phyloP scores from a whole-genome alignment of 169 alveolate species.

The Cryptosporidium sp. region DNA sequence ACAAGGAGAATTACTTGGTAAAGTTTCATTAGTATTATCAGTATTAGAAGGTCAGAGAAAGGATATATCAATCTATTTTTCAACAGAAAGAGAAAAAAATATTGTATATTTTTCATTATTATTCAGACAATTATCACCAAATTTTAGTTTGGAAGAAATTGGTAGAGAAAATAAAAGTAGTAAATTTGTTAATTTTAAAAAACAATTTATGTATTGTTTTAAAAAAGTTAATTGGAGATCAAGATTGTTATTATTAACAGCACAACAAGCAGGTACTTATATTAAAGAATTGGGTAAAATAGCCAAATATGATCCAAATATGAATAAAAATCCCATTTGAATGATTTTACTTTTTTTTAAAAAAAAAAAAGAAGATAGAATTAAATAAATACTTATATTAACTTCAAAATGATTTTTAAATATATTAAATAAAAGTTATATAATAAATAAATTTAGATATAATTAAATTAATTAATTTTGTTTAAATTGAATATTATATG shows the following conservation, averaged over 20 bases:
- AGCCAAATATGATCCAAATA: slow-evolving; percentile 1
- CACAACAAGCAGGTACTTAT: slow-evolving; percentile 59
- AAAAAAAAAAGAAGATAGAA: too few species aligned
- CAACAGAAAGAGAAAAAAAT: slow-evolving; percentile 27
- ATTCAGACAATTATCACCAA: slow-evolving; percentile 59
- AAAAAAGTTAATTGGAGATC: slow-evolving; percentile 45
- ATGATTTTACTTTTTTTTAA: not conserved
- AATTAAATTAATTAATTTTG: slow-evolving; percentile 78
- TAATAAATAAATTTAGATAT: not conserved
- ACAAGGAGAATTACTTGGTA: slow-evolving; percentile 55
- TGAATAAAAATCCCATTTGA: not conserved
- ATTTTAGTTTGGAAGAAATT: slow-evolving; percentile 45
- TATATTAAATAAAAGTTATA: too few species aligned
- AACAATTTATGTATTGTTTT: slow-evolving; percentile 28
- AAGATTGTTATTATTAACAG: slow-evolving; percentile 7
- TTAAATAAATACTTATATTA: not conserved
- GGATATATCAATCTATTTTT: slow-evolving; percentile 23
- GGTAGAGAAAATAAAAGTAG: slow-evolving; percentile 4
- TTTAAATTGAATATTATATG: slow-evolving; percentile 92
- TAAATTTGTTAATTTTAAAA: slow-evolving; percentile 39
- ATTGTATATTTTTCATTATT: slow-evolving; percentile 25
- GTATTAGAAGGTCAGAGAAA: slow-evolving; percentile 29
- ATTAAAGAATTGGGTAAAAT: slow-evolving; percentile 2
- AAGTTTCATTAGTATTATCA: slow-evolving; percentile 41
- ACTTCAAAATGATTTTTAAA: not conserved